A percentile compares a stretch with the other conserved stretches of the same genome.
These are phyloP conservation scores for Tolypocladium nubicola DNA, from an alignment of 2,329 filamentous ascomycete genomes.

Conservation along the genomic window DNA sequence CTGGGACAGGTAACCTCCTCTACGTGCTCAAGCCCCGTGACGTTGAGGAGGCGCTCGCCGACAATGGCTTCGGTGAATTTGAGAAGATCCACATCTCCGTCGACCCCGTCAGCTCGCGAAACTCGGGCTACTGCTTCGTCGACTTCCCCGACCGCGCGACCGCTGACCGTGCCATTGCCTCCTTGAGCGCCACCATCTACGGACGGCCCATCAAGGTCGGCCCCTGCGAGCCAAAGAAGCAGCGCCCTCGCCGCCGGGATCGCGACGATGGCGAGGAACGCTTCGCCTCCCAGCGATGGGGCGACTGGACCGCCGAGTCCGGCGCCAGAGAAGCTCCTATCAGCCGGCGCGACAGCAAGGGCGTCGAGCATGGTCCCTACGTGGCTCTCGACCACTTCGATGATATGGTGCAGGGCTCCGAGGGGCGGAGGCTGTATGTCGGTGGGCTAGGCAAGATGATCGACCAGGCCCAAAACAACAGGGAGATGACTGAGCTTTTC, in stretches of 20 bases:
- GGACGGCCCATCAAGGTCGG: conserved; percentile 53
- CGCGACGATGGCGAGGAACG: conserved; percentile 9
- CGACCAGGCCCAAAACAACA: conserved; percentile 34
- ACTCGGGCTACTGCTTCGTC: conserved; percentile 63
- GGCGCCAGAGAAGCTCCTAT: not conserved
- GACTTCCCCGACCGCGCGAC: conserved; percentile 49
- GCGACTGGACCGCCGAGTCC: conserved; percentile 25
- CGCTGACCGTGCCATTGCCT: conserved; percentile 40
- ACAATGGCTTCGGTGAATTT: conserved; percentile 24
- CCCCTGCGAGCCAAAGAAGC: conserved; percentile 47
- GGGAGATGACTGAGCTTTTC: conserved; percentile 38
- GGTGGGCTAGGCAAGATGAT: conserved; percentile 39
- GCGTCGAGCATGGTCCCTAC: conserved; percentile 14
- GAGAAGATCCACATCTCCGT: conserved; percentile 57
- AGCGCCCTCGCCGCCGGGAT: conserved; percentile 8
- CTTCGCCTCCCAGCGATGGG: conserved; percentile 29
- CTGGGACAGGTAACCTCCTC: conserved; percentile 36
- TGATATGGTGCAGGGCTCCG: conserved; percentile 14
- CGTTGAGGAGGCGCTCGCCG: conserved; percentile 46
- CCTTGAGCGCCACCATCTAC: conserved; percentile 42
- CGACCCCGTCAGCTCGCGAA: conserved; percentile 56
- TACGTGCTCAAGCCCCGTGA: conserved; percentile 44
- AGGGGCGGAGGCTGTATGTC: conserved; percentile 34
- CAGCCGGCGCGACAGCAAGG: not conserved
- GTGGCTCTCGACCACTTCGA: conserved; percentile 20